Evolutionary conservation across 2,329 filamentous ascomycete species (phyloP), one percentile per base, ranked within the genome.

Genomic region (Pestalotiopsis sp.): DNA sequence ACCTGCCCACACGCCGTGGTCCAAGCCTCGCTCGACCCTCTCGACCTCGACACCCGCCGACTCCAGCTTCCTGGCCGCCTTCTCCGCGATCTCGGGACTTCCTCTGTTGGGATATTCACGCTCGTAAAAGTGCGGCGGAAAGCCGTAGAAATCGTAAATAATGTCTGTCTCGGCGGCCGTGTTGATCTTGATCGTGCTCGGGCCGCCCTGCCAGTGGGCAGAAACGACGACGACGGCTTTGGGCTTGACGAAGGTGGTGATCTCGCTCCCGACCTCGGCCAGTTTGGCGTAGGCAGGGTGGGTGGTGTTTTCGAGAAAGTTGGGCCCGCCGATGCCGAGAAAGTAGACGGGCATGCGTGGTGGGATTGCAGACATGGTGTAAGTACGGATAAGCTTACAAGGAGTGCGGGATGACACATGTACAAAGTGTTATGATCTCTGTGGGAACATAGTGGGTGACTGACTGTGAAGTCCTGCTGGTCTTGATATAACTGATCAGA

Each of bases 71-170:
- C 78, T 75, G 4, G 89, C 81, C 14, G 91, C 82, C 66, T 83
- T 83, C 38, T 83, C 74, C 6, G 88, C 86, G 40, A 91, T 73
- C 66, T 85, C 82, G 27, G 80, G 82, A 56, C 85, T 89, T n/a
- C 89, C 89, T 17, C 80, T 82, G 71, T 89, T 85, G 0, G 87
- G 87, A 66, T 84, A 91, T 62, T 86, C 83, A 69, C 87, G 83
- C 69, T 87, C 81, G 76, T 91, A 91, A 74, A 88, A 91, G 74
- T 89, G 84, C 5, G 80, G 74, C 1, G 88, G 89, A 75, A 91
- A 91, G 0, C 88, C 88, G 73, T 88, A 87, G 78, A 89, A 90
- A 80, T 90, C 89, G 75, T 90, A 90, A 63, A 91, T 88, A 71
- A 90, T 73, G 68, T 86, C 83, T 20, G 84, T 85, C 27, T 81